Conservation (phyloP, 1,284 basidiomycete genomes). For the Cystobasidium pallidum region DNA sequence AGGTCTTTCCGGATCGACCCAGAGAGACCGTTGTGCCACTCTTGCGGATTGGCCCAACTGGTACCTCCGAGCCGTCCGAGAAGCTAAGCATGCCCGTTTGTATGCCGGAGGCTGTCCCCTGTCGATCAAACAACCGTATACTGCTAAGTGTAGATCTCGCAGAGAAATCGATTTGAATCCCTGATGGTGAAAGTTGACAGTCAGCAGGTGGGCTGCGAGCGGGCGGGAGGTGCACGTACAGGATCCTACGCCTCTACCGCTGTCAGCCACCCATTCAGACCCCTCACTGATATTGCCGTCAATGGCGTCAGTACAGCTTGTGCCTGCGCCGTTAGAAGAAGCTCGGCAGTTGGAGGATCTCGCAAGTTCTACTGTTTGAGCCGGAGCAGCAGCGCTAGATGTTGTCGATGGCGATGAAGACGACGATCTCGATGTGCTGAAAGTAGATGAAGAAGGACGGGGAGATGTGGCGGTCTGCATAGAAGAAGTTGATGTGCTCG, state of each 20-base stretch:
- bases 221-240: neutral
- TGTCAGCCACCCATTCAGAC: constrained; percentile 33
- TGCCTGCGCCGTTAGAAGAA: constrained; percentile 26
- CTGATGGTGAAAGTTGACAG: neutral
- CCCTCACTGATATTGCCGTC: constrained; percentile 44
- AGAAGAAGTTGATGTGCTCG: no score
- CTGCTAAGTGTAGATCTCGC: constrained; percentile 43
- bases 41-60: constrained; percentile 12
- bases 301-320: constrained; percentile 42
- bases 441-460: constrained; percentile 3
- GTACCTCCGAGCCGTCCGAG: constrained; percentile 43
- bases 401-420: constrained; percentile 18
- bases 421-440: neutral
- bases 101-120: constrained; percentile 39
- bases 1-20: constrained; percentile 31
- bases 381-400: constrained; percentile 20
- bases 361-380: constrained; percentile 46
- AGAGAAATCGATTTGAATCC: constrained; percentile 34
- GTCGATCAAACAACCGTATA: constrained; percentile 31
- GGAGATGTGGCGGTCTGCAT: no score
- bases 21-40: constrained; percentile 44
- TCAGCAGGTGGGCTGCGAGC: neutral
- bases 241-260: constrained; percentile 17
- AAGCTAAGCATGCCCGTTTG: constrained; percentile 42
- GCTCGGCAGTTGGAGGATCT: constrained; percentile 29